Evolutionary conservation across 768 basidiomycete species (phyloP).

Genomic region (Calocybe indica): DNA sequence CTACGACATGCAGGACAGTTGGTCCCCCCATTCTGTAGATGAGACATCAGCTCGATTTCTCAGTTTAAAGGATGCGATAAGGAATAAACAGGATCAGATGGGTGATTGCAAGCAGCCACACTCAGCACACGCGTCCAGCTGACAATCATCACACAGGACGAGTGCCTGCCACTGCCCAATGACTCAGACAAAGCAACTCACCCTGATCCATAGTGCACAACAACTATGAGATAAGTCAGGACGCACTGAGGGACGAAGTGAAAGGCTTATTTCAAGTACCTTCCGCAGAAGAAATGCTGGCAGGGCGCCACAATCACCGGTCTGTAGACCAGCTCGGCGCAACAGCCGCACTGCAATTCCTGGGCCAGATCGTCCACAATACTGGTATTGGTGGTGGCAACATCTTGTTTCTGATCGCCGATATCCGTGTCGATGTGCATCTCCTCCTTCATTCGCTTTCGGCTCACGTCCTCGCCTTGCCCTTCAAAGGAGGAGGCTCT

Average conservation of each 20-base stretch:
- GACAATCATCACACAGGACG: slow-evolving; percentile 4
- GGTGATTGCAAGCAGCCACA: not conserved
- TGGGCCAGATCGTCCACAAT: slow-evolving; percentile 61
- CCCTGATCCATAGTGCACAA: slow-evolving; percentile 77
- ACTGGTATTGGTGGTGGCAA: slow-evolving; percentile 12
- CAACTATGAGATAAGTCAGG: slow-evolving; percentile 42
- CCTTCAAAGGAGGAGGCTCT: slow-evolving; percentile 57
- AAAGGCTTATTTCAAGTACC: slow-evolving; percentile 35
- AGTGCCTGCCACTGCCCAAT: no score
- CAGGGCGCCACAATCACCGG: slow-evolving; percentile 82
- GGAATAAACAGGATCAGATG: not conserved
- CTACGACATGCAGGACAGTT: slow-evolving; percentile 81
- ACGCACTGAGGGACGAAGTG: not conserved
- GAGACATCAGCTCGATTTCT: slow-evolving; percentile 10
- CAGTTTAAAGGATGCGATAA: not conserved
- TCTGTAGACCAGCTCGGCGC: slow-evolving; percentile 73
- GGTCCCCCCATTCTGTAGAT: slow-evolving; percentile 70
- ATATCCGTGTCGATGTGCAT: slow-evolving; percentile 13
- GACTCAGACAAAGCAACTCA: slow-evolving; percentile 35
- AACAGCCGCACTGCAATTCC: slow-evolving; percentile 84
- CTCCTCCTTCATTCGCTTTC: slow-evolving; percentile 58
- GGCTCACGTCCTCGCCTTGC: slow-evolving; percentile 36
- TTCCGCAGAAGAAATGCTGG: slow-evolving; percentile 90
- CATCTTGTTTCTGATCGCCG: slow-evolving; percentile 2
- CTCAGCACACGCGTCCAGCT: slow-evolving; percentile 3